Conservation (phyloP, 1,284 basidiomycete genomes). For the Xerocomus nothofagi region DNA sequence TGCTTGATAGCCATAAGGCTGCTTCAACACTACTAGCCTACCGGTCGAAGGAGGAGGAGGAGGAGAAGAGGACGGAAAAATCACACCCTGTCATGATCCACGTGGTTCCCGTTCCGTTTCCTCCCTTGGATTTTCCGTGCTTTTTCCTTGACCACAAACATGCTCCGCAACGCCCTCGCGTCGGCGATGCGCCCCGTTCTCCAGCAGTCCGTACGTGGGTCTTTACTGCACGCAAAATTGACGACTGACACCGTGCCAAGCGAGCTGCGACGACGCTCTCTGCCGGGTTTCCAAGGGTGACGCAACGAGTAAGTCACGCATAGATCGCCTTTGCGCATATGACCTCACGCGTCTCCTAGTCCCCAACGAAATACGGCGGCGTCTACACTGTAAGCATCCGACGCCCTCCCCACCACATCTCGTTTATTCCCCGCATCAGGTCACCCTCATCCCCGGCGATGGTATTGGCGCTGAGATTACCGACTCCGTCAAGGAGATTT, state of each 20-base stretch:
- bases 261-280: slow-evolving; percentile 78
- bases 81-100: slow-evolving; percentile 1
- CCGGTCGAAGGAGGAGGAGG: too few relatives aligned
- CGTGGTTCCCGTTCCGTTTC: slow-evolving; percentile 26
- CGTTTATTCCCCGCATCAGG: slow-evolving; percentile 44
- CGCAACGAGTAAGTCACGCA: slow-evolving; percentile 56
- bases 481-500: slow-evolving; percentile 98
- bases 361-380: slow-evolving; percentile 94
- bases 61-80: not conserved
- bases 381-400: slow-evolving; percentile 72
- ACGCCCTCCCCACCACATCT: slow-evolving; percentile 25
- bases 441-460: slow-evolving; percentile 94
- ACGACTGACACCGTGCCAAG: slow-evolving; percentile 39
- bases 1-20: slow-evolving; percentile 12
- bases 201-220: slow-evolving; percentile 49
- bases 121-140: slow-evolving; percentile 15
- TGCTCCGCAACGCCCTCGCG: slow-evolving; percentile 68
- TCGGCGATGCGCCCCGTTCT: slow-evolving; percentile 55
- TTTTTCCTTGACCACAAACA: slow-evolving; percentile 38
- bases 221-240: not conserved
- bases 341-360: slow-evolving; percentile 45
- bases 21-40: not conserved
- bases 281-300: slow-evolving; percentile 75
- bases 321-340: not conserved
- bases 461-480: slow-evolving; percentile 98